phyloP scores from a whole-genome alignment of 1,139 yeast genomes.

The Candida labiduridarum region DNA sequence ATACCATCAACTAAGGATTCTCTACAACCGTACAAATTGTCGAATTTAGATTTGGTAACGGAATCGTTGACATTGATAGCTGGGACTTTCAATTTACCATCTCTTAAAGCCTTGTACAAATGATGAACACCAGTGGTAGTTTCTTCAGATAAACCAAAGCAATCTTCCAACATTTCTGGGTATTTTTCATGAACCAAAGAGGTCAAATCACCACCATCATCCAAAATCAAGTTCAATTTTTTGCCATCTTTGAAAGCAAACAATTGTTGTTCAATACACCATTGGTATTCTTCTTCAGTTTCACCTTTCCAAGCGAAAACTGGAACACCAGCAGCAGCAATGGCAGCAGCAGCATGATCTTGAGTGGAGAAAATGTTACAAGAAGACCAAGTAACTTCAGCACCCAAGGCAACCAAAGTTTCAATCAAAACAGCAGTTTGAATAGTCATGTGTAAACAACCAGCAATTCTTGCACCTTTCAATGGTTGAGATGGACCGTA shows the following conservation, averaged over 20 bases:
- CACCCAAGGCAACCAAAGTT: constrained; percentile 97
- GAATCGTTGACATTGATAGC: constrained; percentile 99
- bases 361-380: constrained; percentile 99
- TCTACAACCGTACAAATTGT: constrained; percentile 99
- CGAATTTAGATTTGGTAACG: constrained; percentile 99
- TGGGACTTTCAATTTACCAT: constrained; percentile 92
- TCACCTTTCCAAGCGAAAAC: constrained; percentile 99
- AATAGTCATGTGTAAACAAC: constrained; percentile 99
- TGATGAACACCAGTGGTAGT: constrained; percentile 99
- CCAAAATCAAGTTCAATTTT: constrained; percentile 96
- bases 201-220: constrained; percentile 99
- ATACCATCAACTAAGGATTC: constrained; percentile 99
- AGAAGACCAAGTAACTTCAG: constrained; percentile 99
- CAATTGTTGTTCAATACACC: constrained; percentile 99
- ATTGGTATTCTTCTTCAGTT: constrained; percentile 98
- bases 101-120: constrained; percentile 94
- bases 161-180: constrained; percentile 96
- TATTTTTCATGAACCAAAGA: constrained; percentile 95
- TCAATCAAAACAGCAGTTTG: constrained; percentile 99
- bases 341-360: constrained; percentile 99
- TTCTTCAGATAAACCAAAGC: constrained; percentile 98
- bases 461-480: constrained; percentile 98
- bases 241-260: constrained; percentile 96
- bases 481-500: constrained; percentile 94
- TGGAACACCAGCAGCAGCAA: constrained; percentile 99